Base-by-base conservation (phyloP, 2,329 filamentous ascomycete genomes). In the Penicillium sclerotiorum region DNA sequence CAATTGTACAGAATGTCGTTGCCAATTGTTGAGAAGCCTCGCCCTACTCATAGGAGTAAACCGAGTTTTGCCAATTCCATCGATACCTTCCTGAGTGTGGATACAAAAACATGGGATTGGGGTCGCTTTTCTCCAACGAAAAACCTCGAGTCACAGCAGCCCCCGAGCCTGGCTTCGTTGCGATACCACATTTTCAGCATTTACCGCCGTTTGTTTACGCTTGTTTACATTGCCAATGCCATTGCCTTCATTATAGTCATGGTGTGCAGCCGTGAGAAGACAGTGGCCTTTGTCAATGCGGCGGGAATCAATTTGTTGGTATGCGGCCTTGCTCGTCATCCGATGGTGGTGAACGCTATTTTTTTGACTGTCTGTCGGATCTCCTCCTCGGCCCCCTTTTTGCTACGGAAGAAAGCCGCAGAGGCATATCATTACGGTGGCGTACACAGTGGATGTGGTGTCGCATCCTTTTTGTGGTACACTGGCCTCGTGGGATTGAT, bases 271-370 rank as follows among this genome's bases (percentile, higher is more conserved):
- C 67, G 66, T 30, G 63, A 62, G 25, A 59, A 73, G 1, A 38
- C 17, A 38, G 49, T 72, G 20, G 65, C 65, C 1, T 58, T 75
- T 23, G 71, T 73, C 28, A 73, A 75, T 42, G 74, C 74, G 4
- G 63, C 71, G 2, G 68, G 73, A 12, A 67, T 69, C 20, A 81
- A 81, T 56, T 57, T 80, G 44, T 63, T 75, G 3, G 72, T 70
- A 1, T 73, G 75, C 28, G 71, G 79, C 42, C 60, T 79, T 21
- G 73, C 79, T 43, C 75, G 79, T 51, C 78, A 81, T 58, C 78
- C 80, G 44, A 67, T 80, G 51, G 67, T 80, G 20, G 74, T 81
- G 62, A 81, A 81, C 60, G 59, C 68, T 9, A 69, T 80, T 32
- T 80, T 79, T 61, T 60, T 66, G 47, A 53, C 72, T 13, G 74